Evolutionary conservation across 257 asterid species (phyloP).

Genomic region (Fraxinus excelsior): DNA sequence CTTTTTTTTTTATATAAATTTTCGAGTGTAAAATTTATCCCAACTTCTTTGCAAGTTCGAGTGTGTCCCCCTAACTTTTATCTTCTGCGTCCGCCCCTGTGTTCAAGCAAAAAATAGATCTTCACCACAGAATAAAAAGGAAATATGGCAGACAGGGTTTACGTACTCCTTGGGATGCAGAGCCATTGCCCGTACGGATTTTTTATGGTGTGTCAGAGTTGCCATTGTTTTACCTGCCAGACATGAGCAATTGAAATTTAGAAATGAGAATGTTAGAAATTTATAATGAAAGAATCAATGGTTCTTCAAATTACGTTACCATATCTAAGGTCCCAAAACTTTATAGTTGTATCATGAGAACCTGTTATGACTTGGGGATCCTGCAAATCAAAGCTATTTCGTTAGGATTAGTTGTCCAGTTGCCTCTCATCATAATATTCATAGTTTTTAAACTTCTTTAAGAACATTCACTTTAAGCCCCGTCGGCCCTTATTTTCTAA

Average conservation of each 20-base stretch:
- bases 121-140: conserved; percentile 4
- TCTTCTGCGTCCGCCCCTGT: too few relatives aligned
- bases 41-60: too few relatives aligned
- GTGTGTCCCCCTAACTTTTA: too few relatives aligned
- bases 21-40: too few relatives aligned
- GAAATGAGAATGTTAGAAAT: conserved; percentile 19
- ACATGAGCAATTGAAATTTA: conserved; percentile 27
- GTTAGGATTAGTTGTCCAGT: conserved; percentile 24
- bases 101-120: neutral
- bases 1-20: too few relatives aligned
- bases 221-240: conserved; percentile 79
- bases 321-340: conserved; percentile 89
- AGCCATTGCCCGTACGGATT: conserved; percentile 88
- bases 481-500: too few relatives aligned
- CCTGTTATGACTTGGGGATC: conserved; percentile 99
- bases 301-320: conserved; percentile 39
- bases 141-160: neutral
- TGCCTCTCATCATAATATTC: neutral
- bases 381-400: conserved; percentile 45
- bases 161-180: conserved; percentile 78
- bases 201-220: conserved; percentile 85
- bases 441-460: neutral
- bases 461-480: neutral
- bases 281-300: conserved; percentile 3
- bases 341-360: conserved; percentile 90